phyloP scores from a whole-genome alignment of 2,329 filamentous ascomycete genomes.

The Neopestalotiopsis sp. region DNA sequence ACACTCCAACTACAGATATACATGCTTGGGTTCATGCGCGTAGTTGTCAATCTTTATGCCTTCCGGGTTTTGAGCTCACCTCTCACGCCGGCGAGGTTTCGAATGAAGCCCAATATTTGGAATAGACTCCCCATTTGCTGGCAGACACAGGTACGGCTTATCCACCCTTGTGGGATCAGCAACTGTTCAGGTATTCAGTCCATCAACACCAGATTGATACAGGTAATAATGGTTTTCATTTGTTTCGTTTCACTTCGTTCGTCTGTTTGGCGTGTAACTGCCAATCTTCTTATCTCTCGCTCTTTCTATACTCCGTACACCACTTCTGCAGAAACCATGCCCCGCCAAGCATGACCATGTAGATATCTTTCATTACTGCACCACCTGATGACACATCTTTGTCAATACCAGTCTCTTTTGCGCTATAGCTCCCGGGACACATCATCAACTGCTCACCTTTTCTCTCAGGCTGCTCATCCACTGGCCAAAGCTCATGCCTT shows the following conservation, averaged over 20 bases:
- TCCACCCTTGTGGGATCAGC: neutral
- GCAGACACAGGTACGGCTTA: neutral
- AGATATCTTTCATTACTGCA: slow-evolving; percentile 21
- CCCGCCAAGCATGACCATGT: neutral
- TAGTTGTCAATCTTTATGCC: neutral
- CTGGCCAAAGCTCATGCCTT: slow-evolving; percentile 89
- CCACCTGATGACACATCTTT: slow-evolving; percentile 19
- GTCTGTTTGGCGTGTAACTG: slow-evolving; percentile 1
- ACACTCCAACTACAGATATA: neutral
- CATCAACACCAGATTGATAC: neutral
- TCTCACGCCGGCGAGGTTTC: slow-evolving; percentile 2
- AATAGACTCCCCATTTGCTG: neutral
- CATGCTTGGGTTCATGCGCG: neutral
- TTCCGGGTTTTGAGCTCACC: neutral
- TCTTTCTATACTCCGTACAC: neutral
- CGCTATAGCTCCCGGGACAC: neutral
- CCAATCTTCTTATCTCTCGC: neutral
- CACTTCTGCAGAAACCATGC: slow-evolving; percentile 17
- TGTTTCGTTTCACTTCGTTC: slow-evolving; percentile 17
- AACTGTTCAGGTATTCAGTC: neutral
- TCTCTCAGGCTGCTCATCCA: slow-evolving; percentile 92
- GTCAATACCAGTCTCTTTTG: slow-evolving; percentile 15
- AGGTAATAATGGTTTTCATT: slow-evolving; percentile 8
- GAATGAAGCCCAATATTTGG: slow-evolving; percentile 7
- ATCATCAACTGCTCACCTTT: slow-evolving; percentile 69